These are phyloP conservation scores for Talaromyces sp. DNA, from an alignment of 2,329 filamentous ascomycete species.

Conservation along the genomic window DNA sequence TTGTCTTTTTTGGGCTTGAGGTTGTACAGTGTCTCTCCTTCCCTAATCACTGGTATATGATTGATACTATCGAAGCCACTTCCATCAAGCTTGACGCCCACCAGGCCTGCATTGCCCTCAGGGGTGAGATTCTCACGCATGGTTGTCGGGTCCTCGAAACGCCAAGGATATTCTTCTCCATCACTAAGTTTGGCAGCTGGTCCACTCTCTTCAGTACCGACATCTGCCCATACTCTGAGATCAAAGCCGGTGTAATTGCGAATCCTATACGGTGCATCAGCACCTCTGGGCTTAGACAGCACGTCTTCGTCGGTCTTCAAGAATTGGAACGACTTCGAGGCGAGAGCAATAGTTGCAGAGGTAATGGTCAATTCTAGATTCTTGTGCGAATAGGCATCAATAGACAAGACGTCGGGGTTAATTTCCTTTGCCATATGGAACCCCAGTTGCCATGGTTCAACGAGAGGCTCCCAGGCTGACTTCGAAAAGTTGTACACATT, in stretches of 20 bases:
- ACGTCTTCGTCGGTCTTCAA: slow-evolving; percentile 84
- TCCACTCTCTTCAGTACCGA: slow-evolving; percentile 60
- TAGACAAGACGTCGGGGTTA: slow-evolving; percentile 66
- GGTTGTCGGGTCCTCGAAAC: slow-evolving; percentile 93
- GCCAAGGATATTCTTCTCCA: slow-evolving; percentile 88
- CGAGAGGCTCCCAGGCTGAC: slow-evolving; percentile 92
- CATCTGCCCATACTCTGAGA: slow-evolving; percentile 74
- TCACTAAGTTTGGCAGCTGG: slow-evolving; percentile 73
- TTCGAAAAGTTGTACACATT: slow-evolving; percentile 99
- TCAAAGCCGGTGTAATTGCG: slow-evolving; percentile 95
- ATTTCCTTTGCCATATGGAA: slow-evolving; percentile 78
- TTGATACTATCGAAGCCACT: slow-evolving; percentile 90
- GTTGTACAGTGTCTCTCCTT: slow-evolving; percentile 87
- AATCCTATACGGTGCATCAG: slow-evolving; percentile 87
- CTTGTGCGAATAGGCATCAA: slow-evolving; percentile 85
- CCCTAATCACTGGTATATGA: slow-evolving; percentile 84
- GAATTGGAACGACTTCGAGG: slow-evolving; percentile 88
- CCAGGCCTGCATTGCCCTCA: slow-evolving; percentile 71
- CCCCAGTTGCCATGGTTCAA: slow-evolving; percentile 95
- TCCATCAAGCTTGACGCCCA: slow-evolving; percentile 79
- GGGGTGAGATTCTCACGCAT: slow-evolving; percentile 89
- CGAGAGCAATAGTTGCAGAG: slow-evolving; percentile 85
- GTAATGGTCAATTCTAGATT: slow-evolving; percentile 88
- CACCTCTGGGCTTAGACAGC: slow-evolving; percentile 82
- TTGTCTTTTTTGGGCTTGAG: slow-evolving; percentile 81